phyloP scores from a whole-genome alignment of 164 flowering plant genomes.

The Malania oleifera region DNA sequence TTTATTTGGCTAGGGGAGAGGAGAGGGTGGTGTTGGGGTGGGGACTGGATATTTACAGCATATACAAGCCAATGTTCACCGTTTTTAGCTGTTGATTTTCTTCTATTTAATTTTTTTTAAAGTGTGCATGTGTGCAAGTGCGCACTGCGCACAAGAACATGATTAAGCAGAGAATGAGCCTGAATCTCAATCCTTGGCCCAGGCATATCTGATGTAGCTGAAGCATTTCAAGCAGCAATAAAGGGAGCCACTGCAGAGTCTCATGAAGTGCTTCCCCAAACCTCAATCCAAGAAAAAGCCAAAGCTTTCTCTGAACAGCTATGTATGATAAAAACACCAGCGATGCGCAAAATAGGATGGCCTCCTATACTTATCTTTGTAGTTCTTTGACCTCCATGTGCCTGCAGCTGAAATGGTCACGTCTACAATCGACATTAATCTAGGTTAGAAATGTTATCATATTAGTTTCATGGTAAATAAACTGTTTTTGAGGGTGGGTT shows the following conservation, averaged over 20 bases:
- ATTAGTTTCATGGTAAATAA: too few species aligned
- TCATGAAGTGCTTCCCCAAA: slow-evolving; percentile 31
- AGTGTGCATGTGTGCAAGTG: too few species aligned
- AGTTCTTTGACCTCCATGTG: slow-evolving; percentile 67
- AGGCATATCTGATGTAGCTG: slow-evolving; percentile 87
- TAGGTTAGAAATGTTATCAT: too few species aligned
- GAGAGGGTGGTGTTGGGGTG: too few species aligned
- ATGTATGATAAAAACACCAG: slow-evolving; percentile 46
- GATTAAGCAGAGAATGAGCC: background rate
- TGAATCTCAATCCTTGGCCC: slow-evolving; percentile 8
- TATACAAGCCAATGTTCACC: too few species aligned
- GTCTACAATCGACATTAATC: too few species aligned
- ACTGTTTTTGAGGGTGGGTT: too few species aligned
- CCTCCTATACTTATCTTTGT: slow-evolving; percentile 65
- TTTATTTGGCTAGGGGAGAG: too few species aligned
- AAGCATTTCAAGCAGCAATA: slow-evolving; percentile 65
- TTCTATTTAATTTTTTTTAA: too few species aligned
- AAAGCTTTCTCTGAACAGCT: slow-evolving; percentile 55
- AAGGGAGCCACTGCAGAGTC: slow-evolving; percentile 50
- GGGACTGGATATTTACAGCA: too few species aligned
- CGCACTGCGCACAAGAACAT: too few species aligned
- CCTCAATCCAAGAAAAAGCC: slow-evolving; percentile 67
- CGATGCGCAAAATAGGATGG: slow-evolving; percentile 77
- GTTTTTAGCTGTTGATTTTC: too few species aligned
- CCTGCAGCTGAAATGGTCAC: slow-evolving; percentile 24